A percentile compares a stretch with the other conserved stretches of the same genome.
These are phyloP conservation scores for Suillus variegatus DNA, from an alignment of 768 basidiomycete genomes.

Conservation along the genomic window DNA sequence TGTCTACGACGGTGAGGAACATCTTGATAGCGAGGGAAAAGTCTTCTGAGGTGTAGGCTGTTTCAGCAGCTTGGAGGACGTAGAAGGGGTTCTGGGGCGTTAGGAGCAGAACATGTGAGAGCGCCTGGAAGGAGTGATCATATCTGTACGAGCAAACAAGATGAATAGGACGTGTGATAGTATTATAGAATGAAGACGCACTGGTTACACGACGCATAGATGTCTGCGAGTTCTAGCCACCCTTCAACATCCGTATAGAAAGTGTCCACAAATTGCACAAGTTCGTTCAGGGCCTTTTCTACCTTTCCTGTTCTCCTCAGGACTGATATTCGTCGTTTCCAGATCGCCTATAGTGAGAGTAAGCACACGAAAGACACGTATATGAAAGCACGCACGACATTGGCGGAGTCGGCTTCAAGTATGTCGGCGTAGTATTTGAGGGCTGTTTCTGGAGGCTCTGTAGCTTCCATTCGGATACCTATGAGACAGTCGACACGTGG, in stretches of 20 bases:
- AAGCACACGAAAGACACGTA: background rate
- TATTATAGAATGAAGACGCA: slow-evolving; percentile 37
- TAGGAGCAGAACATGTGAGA: slow-evolving; percentile 76
- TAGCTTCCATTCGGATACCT: slow-evolving; percentile 78
- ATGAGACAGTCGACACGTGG: slow-evolving; percentile 77
- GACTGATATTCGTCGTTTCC: slow-evolving; percentile 83
- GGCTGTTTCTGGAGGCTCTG: slow-evolving; percentile 55
- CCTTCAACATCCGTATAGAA: slow-evolving; percentile 88
- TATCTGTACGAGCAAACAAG: slow-evolving; percentile 50
- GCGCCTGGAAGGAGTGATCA: slow-evolving; percentile 65
- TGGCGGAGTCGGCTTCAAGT: slow-evolving; percentile 64
- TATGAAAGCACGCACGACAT: slow-evolving; percentile 53
- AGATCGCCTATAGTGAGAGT: slow-evolving; percentile 49
- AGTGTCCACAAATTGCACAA: slow-evolving; percentile 76
- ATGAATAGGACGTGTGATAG: background rate
- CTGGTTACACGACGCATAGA: slow-evolving; percentile 77
- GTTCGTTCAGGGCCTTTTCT: slow-evolving; percentile 69
- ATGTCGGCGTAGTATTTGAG: slow-evolving; percentile 64
- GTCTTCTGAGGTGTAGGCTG: slow-evolving; percentile 79
- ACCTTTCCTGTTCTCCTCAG: slow-evolving; percentile 61
- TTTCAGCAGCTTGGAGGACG: slow-evolving; percentile 84
- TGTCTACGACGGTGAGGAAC: slow-evolving; percentile 78
- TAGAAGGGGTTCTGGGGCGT: slow-evolving; percentile 87
- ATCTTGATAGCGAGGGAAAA: slow-evolving; percentile 70
- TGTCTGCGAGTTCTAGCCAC: slow-evolving; percentile 85